These are phyloP conservation scores for Chrysanthemum seticuspe DNA, from an alignment of 129 eudicot genomes.

Conservation along the genomic window DNA sequence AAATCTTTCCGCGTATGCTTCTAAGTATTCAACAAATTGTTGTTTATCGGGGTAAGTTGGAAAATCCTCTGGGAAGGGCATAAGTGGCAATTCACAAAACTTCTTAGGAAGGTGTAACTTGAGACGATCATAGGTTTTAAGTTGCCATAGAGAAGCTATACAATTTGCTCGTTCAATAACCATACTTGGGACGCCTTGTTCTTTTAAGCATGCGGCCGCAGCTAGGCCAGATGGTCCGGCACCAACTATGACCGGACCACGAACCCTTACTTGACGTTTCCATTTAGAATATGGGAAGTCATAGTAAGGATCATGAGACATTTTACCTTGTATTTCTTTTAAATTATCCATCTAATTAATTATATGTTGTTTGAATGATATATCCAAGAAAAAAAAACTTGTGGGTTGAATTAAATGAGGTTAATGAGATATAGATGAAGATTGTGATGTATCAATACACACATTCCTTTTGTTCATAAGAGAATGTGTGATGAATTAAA, in stretches of 20 bases:
- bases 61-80: slow-evolving; percentile 68
- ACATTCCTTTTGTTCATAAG: slow-evolving; percentile 46
- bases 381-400: slow-evolving; percentile 17
- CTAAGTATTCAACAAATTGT: slow-evolving; percentile 69
- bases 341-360: slow-evolving; percentile 27
- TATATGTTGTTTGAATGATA: slow-evolving; percentile 1
- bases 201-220: slow-evolving; percentile 61
- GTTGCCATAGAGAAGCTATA: slow-evolving; percentile 93
- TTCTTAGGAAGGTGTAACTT: slow-evolving; percentile 79
- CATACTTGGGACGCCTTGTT: slow-evolving; percentile 59
- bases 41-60: slow-evolving; percentile 82
- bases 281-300: neutral
- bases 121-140: slow-evolving; percentile 80
- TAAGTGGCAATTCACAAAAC: slow-evolving; percentile 85
- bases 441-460: slow-evolving; percentile 36
- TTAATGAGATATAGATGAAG: slow-evolving; percentile 29
- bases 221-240: slow-evolving; percentile 91
- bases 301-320: slow-evolving; percentile 47
- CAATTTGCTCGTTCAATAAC: slow-evolving; percentile 70
- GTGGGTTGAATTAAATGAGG: slow-evolving; percentile 33
- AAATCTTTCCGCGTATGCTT: slow-evolving; percentile 58
- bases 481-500: slow-evolving; percentile 39
- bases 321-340: slow-evolving; percentile 64
- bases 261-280: slow-evolving; percentile 42
- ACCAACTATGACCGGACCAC: slow-evolving; percentile 76